Base-by-base conservation (phyloP, 2,329 filamentous ascomycete species). In the Talaromyces rugulosus region DNA sequence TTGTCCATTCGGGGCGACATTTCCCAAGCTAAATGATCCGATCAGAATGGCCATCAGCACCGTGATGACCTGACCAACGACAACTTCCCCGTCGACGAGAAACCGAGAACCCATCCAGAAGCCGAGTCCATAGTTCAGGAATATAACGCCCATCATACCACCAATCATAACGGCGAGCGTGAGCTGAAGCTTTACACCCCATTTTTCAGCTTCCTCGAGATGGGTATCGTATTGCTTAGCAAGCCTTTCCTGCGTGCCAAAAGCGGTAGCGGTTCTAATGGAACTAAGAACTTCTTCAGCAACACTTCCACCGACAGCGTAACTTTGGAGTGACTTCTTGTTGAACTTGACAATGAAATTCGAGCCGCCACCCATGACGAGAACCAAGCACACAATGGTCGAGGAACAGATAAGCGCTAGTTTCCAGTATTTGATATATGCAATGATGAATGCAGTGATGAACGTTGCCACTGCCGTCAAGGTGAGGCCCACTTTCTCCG, bases 281-380 rank as follows among this genome's bases (percentile, higher is more conserved):
- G 92, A 97, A 74, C 91, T 92, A 70, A 99, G 85, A 60, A 97
- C 94, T 77, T 99, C 95, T 72, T 98, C 95, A 4, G 92, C 93
- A 16, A 98, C 85, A 1, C 89, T 93, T 60, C 92, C 94, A 66
- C 93, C 94, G 56, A 87, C 82, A 31, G 91, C 93, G 70, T 96
- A 96, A 0, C 91, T 86, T 58, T 89, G 82, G 56, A 97, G 82
- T 1, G 89, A 89, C 62, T 86, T 53, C 16, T 56, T 56, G 6
- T 52, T 60, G 27, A 50, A 63, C 23, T 33, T 50, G 53, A 58
- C 58, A 6, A 57, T 58, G 6, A 63, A 55, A 8, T 33, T 30
- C 11, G 42, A 42, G 33, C 53, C 58, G 27, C 31, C 34, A n/a
- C 42, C 54, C 47, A 60, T 54, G 18, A 55, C n/a, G 8, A 58